A percentile compares a stretch with the other conserved stretches of the same genome.
These are phyloP conservation scores for Friedmanniomyces simplex DNA, from an alignment of 495 filamentous ascomycete genomes.

Conservation along the genomic window DNA sequence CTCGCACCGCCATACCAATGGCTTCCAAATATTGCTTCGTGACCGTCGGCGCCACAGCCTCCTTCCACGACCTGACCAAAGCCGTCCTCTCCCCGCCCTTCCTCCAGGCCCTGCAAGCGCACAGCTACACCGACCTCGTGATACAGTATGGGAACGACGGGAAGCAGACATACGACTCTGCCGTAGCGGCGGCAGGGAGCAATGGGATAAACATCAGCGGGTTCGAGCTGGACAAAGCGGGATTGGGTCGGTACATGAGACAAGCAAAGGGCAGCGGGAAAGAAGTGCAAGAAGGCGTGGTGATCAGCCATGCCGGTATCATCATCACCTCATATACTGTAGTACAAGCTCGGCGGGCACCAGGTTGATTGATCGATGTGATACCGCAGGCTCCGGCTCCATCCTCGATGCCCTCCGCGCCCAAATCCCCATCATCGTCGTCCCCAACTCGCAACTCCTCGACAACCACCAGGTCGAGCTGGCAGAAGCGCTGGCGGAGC, in stretches of 20 bases:
- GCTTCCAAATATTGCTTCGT: slow-evolving; percentile 53
- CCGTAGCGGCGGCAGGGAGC: slow-evolving; percentile 18
- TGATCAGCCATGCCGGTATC: slow-evolving; percentile 83
- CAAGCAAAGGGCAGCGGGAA: slow-evolving; percentile 32
- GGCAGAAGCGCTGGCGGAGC: slow-evolving; percentile 55
- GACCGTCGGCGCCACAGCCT: slow-evolving; percentile 83
- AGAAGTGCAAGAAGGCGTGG: slow-evolving; percentile 42
- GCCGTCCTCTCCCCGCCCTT: slow-evolving; percentile 54
- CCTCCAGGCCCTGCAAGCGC: slow-evolving; percentile 41
- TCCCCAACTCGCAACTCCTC: slow-evolving; percentile 72
- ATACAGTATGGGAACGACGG: slow-evolving; percentile 68
- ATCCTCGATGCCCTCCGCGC: slow-evolving; percentile 69
- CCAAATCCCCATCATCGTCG: slow-evolving; percentile 62
- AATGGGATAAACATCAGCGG: slow-evolving; percentile 43
- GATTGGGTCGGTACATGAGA: slow-evolving; percentile 48
- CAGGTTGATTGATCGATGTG: neutral
- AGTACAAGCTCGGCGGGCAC: no score
- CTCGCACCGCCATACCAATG: neutral
- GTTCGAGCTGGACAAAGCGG: slow-evolving; percentile 55
- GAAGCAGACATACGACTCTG: slow-evolving; percentile 36
- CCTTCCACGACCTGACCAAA: slow-evolving; percentile 60
- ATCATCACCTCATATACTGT: neutral
- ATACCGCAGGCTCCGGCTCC: slow-evolving; percentile 64
- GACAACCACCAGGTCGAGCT: slow-evolving; percentile 90
- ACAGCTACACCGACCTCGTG: slow-evolving; percentile 53